phyloP scores from a whole-genome alignment of 441 rosid species.

The Gossypium armourianum region DNA sequence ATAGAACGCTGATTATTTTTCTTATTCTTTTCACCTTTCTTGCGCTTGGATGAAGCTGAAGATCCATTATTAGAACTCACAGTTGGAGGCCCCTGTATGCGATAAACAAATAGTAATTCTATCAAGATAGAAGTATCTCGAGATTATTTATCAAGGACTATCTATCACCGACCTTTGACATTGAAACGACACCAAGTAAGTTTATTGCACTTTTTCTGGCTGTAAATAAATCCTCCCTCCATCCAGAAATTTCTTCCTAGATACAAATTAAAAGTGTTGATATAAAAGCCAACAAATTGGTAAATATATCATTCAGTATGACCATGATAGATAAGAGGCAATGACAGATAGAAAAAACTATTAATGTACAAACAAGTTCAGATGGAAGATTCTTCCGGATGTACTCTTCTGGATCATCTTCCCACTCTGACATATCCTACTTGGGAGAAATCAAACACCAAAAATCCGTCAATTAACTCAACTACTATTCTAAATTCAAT shows the following conservation, averaged over 20 bases:
- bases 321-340: background rate
- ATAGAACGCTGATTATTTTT: slow-evolving; percentile 41
- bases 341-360: background rate
- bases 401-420: slow-evolving; percentile 80
- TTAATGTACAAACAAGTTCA: slow-evolving; percentile 49
- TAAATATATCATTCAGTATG: background rate
- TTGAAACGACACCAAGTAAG: slow-evolving; percentile 70
- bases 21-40: slow-evolving; percentile 64
- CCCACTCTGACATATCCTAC: slow-evolving; percentile 77
- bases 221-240: slow-evolving; percentile 80
- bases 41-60: slow-evolving; percentile 55
- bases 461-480: slow-evolving; percentile 9
- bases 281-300: slow-evolving; percentile 8
- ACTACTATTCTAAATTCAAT: background rate
- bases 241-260: slow-evolving; percentile 75
- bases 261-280: slow-evolving; percentile 11
- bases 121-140: slow-evolving; percentile 14
- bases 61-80: slow-evolving; percentile 32
- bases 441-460: slow-evolving; percentile 18
- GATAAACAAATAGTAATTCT: slow-evolving; percentile 16
- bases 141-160: slow-evolving; percentile 11
- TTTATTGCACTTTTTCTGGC: slow-evolving; percentile 79
- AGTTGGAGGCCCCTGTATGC: slow-evolving; percentile 59
- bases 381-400: slow-evolving; percentile 71
- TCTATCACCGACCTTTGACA: slow-evolving; percentile 49